These are phyloP conservation scores for Fusarium globosum DNA, from an alignment of 2,329 filamentous ascomycete genomes.

Conservation along the genomic window DNA sequence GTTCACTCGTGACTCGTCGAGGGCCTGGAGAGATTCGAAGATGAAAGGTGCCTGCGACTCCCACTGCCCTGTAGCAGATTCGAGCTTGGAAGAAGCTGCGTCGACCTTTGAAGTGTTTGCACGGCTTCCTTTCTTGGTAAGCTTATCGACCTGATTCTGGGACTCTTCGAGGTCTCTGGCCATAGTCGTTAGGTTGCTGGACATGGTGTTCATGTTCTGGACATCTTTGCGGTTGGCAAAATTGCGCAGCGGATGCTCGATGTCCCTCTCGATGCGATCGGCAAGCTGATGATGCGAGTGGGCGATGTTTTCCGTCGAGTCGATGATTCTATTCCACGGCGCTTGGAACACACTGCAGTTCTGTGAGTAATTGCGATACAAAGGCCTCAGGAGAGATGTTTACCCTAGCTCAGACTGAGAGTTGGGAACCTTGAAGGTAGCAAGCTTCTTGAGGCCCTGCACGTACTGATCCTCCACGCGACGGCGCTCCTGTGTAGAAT, in stretches of 20 bases:
- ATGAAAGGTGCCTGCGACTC: conserved; percentile 94
- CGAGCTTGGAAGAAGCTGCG: conserved; percentile 76
- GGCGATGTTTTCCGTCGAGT: conserved; percentile 82
- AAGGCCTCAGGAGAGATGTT: conserved; percentile 42
- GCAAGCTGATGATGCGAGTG: conserved; percentile 85
- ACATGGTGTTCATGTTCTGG: conserved; percentile 82
- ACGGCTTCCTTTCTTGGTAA: conserved; percentile 81
- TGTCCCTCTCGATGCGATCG: conserved; percentile 85
- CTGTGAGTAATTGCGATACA: conserved; percentile 28
- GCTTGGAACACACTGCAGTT: conserved; percentile 82
- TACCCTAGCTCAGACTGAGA: conserved; percentile 88
- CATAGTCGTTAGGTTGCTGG: conserved; percentile 81
- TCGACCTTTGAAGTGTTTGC: conserved; percentile 83
- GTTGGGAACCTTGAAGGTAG: conserved; percentile 78
- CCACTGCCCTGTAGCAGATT: conserved; percentile 87
- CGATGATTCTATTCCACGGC: conserved; percentile 89
- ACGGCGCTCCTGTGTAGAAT: conserved; percentile 79
- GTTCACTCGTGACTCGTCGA: conserved; percentile 90
- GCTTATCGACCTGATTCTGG: conserved; percentile 86
- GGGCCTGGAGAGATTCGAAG: conserved; percentile 89
- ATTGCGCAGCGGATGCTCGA: conserved; percentile 83
- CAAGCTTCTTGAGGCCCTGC: conserved; percentile 81
- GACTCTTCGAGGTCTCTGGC: conserved; percentile 87
- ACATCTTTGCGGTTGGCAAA: conserved; percentile 82
- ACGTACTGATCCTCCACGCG: conserved; percentile 93